Evolutionary conservation across 2,329 filamentous ascomycete species (phyloP).

Genomic region (Botryotinia convoluta): DNA sequence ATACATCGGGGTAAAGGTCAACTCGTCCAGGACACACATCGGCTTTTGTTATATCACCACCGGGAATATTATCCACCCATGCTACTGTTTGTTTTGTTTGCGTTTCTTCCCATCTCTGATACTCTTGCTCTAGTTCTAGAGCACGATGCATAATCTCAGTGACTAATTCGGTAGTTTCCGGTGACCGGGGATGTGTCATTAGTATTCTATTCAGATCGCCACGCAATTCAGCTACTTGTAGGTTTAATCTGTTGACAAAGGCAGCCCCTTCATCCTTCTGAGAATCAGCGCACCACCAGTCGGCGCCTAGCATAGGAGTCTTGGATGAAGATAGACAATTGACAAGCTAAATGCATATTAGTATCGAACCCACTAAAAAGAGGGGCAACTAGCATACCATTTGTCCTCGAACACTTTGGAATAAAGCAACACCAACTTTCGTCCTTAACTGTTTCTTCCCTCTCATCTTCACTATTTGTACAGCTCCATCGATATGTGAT

Average conservation of each 20-base stretch:
- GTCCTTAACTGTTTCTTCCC: slow-evolving; percentile 55
- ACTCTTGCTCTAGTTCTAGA: slow-evolving; percentile 52
- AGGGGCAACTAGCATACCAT: slow-evolving; percentile 47
- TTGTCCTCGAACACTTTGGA: slow-evolving; percentile 58
- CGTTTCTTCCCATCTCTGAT: slow-evolving; percentile 50
- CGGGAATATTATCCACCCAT: slow-evolving; percentile 55
- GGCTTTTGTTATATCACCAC: slow-evolving; percentile 50
- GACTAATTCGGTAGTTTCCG: slow-evolving; percentile 51
- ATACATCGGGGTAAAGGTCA: slow-evolving; percentile 58
- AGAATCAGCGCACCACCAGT: slow-evolving; percentile 60
- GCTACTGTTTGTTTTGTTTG: slow-evolving; percentile 51
- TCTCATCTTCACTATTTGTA: slow-evolving; percentile 57
- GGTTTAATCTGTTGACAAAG: slow-evolving; percentile 44
- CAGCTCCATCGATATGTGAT: slow-evolving; percentile 62
- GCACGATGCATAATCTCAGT: slow-evolving; percentile 51
- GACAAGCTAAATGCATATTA: slow-evolving; percentile 46
- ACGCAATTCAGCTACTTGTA: slow-evolving; percentile 55
- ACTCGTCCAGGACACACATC: slow-evolving; percentile 60
- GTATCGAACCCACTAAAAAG: neutral
- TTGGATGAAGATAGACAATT: slow-evolving; percentile 55
- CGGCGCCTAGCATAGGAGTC: slow-evolving; percentile 51
- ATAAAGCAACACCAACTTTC: slow-evolving; percentile 53
- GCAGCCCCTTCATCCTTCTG: slow-evolving; percentile 51
- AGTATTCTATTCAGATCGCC: slow-evolving; percentile 53
- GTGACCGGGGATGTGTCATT: slow-evolving; percentile 45